Percentiles rank a stretch among this genome's conserved stretches.
These are phyloP conservation scores for Helichrysum umbraculigerum DNA, from an alignment of 129 eudicot species.

Conservation along the genomic window DNA sequence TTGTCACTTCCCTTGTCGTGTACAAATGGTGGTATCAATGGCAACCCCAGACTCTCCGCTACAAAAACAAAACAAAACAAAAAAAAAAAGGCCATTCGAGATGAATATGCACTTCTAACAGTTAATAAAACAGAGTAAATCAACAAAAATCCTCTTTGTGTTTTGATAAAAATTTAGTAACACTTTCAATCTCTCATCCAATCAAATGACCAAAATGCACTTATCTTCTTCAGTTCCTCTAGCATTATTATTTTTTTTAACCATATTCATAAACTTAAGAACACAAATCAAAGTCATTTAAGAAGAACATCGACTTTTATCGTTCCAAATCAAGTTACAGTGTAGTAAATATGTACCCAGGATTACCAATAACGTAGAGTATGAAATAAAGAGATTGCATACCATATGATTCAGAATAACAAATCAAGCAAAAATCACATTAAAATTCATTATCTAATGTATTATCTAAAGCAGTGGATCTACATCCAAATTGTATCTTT, in stretches of 20 bases:
- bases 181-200: too few species aligned
- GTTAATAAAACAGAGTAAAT: background rate
- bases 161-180: too few species aligned
- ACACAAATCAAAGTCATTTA: background rate
- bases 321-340: background rate
- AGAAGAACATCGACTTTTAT: too few species aligned
- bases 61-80: background rate
- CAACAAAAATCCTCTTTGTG: background rate
- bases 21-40: slow-evolving; percentile 35
- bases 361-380: too few species aligned
- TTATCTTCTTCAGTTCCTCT: too few species aligned
- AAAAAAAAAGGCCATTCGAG: background rate
- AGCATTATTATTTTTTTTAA: too few species aligned
- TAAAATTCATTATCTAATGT: too few species aligned
- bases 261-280: background rate
- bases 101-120: background rate
- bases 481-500: background rate
- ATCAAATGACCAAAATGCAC: too few species aligned
- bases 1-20: slow-evolving; percentile 6
- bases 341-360: background rate
- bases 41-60: slow-evolving; percentile 35
- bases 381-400: too few species aligned
- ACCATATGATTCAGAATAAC: too few species aligned
- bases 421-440: too few species aligned
- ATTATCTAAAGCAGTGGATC: background rate